These are phyloP conservation scores for Cynanchum wilfordii DNA, from an alignment of 257 asterid species.

Conservation along the genomic window DNA sequence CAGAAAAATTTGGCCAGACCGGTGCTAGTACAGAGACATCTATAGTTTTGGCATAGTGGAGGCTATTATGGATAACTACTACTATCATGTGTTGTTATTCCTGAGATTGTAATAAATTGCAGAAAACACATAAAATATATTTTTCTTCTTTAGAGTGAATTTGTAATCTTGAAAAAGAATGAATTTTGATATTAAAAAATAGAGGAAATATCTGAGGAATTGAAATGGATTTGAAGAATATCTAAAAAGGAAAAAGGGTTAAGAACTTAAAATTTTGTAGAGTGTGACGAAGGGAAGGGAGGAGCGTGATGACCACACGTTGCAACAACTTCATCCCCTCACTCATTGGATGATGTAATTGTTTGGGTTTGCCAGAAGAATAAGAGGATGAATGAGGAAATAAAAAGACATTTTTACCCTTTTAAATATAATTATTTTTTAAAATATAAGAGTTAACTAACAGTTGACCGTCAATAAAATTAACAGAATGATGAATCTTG, in stretches of 20 bases:
- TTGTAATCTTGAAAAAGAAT: conserved; percentile 3
- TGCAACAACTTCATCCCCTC: conserved; percentile 52
- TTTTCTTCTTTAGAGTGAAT: neutral
- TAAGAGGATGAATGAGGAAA: too few relatives aligned
- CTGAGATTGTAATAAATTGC: neutral
- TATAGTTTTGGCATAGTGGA: conserved; percentile 48
- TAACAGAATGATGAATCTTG: too few relatives aligned
- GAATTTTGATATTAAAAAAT: neutral
- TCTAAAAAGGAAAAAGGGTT: neutral
- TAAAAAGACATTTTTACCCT: too few relatives aligned
- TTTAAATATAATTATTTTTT: too few relatives aligned
- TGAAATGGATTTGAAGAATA: conserved; percentile 3
- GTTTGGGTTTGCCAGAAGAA: too few relatives aligned
- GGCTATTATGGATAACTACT: conserved; percentile 35
- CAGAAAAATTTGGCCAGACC: conserved; percentile 37
- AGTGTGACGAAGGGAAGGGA: neutral
- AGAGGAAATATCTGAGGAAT: conserved; percentile 10
- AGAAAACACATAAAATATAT: neutral
- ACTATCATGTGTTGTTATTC: conserved; percentile 1
- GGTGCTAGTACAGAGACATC: conserved; percentile 48
- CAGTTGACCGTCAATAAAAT: too few relatives aligned
- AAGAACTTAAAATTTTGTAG: too few relatives aligned
- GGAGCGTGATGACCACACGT: conserved; percentile 90
- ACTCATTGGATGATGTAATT: conserved; percentile 31
- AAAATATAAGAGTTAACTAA: too few relatives aligned